Percentiles rank a stretch among this genome's conserved stretches.
These are phyloP conservation scores for Phytopythium litorale DNA, from an alignment of 352 stramenopile species.

Conservation along the genomic window DNA sequence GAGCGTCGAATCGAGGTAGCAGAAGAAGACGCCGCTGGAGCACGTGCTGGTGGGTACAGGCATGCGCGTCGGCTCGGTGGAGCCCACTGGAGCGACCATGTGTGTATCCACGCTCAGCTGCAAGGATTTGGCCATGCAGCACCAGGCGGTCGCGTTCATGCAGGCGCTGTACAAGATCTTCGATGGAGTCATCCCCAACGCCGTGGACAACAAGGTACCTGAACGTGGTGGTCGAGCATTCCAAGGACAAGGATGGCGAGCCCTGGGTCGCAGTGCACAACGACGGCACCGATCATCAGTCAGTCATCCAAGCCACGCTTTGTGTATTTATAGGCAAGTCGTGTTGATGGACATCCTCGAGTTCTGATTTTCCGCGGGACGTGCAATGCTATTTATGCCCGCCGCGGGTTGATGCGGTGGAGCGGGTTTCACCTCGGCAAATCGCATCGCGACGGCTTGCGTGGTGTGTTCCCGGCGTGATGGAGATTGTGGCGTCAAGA, in stretches of 20 bases:
- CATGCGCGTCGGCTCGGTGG: conserved; percentile 92
- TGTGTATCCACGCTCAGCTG: conserved; percentile 51
- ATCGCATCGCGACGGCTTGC: not conserved
- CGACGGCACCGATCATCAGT: conserved; percentile 92
- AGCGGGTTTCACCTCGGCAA: not conserved
- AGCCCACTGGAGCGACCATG: conserved; percentile 67
- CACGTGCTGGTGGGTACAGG: conserved; percentile 87
- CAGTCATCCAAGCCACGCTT: too few relatives aligned
- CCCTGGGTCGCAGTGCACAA: conserved; percentile 97
- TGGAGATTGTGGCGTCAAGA: not conserved
- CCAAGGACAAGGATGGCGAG: conserved; percentile 46
- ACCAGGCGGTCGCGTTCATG: conserved; percentile 74
- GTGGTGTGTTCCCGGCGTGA: not conserved
- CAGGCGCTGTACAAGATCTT: conserved; percentile 98
- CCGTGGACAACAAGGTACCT: conserved; percentile 94
- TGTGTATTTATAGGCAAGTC: too few relatives aligned
- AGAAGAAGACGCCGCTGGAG: conserved; percentile 89
- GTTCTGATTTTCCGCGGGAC: too few relatives aligned
- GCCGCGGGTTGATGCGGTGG: not conserved
- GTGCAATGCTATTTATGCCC: not conserved
- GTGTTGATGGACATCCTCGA: too few relatives aligned
- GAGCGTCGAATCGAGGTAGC: conserved; percentile 80
- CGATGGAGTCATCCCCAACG: too few relatives aligned
- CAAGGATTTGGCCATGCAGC: conserved; percentile 49
- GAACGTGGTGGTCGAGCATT: conserved; percentile 69